A percentile compares a stretch with the other conserved stretches of the same genome.
Conservation (phyloP, 2,329 filamentous ascomycete species). For the Ophiostoma australiae region DNA sequence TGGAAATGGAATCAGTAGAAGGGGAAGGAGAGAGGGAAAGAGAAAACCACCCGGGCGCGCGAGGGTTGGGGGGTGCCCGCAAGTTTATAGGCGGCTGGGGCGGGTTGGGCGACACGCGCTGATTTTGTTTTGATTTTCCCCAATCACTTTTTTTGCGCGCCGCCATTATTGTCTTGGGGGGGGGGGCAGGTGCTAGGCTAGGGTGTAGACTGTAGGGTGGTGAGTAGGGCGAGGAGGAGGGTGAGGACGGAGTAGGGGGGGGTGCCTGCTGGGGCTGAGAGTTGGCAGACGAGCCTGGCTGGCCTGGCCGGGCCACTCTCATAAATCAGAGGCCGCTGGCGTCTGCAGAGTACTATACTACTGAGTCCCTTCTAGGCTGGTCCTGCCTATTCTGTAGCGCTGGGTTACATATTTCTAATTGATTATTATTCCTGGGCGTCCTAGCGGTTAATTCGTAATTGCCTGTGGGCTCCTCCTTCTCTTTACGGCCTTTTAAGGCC, state of each 20-base stretch:
- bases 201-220: neutral
- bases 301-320: too few relatives aligned
- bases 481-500: neutral
- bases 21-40: conserved; percentile 7
- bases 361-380: neutral
- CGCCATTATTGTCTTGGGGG: conserved; percentile 1
- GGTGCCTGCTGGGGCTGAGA: neutral
- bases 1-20: conserved; percentile 5
- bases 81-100: conserved; percentile 30
- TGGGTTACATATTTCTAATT: neutral
- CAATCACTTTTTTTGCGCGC: neutral
- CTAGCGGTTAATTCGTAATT: neutral
- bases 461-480: neutral
- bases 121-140: conserved; percentile 25
- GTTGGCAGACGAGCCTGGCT: neutral
- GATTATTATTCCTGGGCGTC: neutral
- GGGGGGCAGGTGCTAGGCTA: neutral
- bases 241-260: conserved; percentile 1
- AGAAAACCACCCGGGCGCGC: conserved; percentile 22
- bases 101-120: conserved; percentile 27
- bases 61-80: conserved; percentile 26
- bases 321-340: too few relatives aligned
- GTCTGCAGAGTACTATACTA: too few relatives aligned
- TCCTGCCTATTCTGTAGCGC: neutral
- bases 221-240: neutral